These are phyloP conservation scores for Rosa hybrid DNA, from an alignment of 331 rosid genomes.

Conservation along the genomic window DNA sequence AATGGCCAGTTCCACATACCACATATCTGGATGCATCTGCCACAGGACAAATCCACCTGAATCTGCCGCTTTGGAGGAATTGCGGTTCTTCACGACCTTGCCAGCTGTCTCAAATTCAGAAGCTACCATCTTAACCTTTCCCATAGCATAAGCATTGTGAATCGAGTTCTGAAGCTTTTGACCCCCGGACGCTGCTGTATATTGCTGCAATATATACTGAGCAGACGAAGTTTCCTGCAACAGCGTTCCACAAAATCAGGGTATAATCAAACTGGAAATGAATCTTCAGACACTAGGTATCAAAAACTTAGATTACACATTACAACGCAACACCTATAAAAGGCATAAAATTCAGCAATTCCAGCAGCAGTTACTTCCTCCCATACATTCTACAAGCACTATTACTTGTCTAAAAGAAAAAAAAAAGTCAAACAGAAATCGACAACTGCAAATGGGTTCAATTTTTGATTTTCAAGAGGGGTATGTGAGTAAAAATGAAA, in stretches of 20 bases:
- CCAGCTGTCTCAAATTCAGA: constrained; percentile 94
- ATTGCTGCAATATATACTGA: constrained; percentile 93
- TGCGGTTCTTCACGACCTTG: constrained; percentile 64
- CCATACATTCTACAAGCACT: background rate
- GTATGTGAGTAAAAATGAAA: background rate
- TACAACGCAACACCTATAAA: background rate
- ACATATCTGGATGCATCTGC: constrained; percentile 99
- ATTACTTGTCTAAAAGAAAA: background rate
- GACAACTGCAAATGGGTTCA: background rate
- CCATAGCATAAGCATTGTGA: constrained; percentile 92
- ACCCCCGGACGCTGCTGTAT: constrained; percentile 90
- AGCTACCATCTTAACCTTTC: constrained; percentile 93
- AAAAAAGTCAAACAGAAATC: background rate
- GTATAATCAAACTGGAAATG: background rate
- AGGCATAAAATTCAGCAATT: background rate
- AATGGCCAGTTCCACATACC: constrained; percentile 99
- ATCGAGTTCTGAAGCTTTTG: constrained; percentile 77
- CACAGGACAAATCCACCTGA: constrained; percentile 93
- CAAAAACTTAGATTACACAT: background rate
- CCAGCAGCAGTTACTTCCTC: background rate
- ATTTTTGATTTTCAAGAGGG: background rate
- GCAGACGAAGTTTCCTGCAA: constrained; percentile 92
- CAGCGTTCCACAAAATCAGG: constrained; percentile 16
- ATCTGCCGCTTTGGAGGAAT: constrained; percentile 80
- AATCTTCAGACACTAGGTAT: background rate